Evolutionary conservation across 176 grass and related monocot genomes (phyloP).

Genomic region (Typha latifolia): DNA sequence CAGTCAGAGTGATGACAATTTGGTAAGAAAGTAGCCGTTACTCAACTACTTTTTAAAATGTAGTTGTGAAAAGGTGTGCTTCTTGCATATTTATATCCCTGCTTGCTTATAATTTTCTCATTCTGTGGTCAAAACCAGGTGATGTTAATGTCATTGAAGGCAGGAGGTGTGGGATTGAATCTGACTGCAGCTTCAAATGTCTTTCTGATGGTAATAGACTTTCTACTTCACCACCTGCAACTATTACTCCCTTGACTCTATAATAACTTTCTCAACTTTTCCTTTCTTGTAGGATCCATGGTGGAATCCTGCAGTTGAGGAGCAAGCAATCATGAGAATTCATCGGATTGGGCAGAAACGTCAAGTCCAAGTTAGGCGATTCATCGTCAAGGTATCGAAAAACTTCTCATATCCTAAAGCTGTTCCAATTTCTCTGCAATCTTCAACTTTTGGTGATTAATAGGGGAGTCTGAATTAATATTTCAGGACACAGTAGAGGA

Average conservation of each 20-base stretch:
- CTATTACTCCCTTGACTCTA: background rate
- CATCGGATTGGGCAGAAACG: conserved; percentile 79
- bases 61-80: background rate
- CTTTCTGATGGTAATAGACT: conserved; percentile 59
- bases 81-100: background rate
- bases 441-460: too few relatives aligned
- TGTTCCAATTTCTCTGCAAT: too few relatives aligned
- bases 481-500: conserved; percentile 81
- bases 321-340: conserved; percentile 96
- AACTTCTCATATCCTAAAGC: too few relatives aligned
- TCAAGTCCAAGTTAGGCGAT: conserved; percentile 57
- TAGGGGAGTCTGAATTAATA: too few relatives aligned
- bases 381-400: conserved; percentile 77
- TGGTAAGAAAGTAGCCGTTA: conserved; percentile 30
- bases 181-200: conserved; percentile 88
- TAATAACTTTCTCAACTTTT: background rate
- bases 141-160: conserved; percentile 72
- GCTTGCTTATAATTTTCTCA: background rate
- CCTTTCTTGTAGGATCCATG: conserved; percentile 62
- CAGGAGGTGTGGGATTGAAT: conserved; percentile 80
- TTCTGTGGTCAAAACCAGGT: conserved; percentile 42
- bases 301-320: conserved; percentile 98
- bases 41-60: conserved; percentile 3
- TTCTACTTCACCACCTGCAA: background rate
- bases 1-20: conserved; percentile 49